phyloP scores from a whole-genome alignment of 2,329 filamentous ascomycete species.

The Fusarium caatingaense region DNA sequence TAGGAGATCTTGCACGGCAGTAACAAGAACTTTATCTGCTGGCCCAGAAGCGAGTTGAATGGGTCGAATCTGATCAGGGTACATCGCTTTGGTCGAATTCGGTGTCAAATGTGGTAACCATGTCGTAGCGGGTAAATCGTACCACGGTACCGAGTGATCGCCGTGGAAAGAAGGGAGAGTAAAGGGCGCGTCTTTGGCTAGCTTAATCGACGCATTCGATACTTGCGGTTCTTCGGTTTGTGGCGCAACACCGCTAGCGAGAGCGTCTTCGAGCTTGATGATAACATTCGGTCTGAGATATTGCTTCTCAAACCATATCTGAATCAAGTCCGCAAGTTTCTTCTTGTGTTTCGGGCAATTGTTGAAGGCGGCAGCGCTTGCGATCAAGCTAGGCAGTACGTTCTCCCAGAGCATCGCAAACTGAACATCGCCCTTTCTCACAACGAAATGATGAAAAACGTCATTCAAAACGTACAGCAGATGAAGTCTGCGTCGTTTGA shows the following conservation, averaged over 20 bases:
- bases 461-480: slow-evolving; percentile 84
- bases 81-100: slow-evolving; percentile 80
- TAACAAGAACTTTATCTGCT: slow-evolving; percentile 72
- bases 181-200: slow-evolving; percentile 71
- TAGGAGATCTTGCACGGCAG: slow-evolving; percentile 77
- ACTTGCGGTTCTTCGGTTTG: slow-evolving; percentile 35
- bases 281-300: slow-evolving; percentile 70
- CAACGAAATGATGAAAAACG: slow-evolving; percentile 75
- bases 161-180: slow-evolving; percentile 82
- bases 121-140: slow-evolving; percentile 84
- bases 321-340: slow-evolving; percentile 73
- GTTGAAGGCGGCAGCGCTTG: slow-evolving; percentile 66
- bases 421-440: slow-evolving; percentile 61
- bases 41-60: slow-evolving; percentile 76
- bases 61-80: slow-evolving; percentile 75
- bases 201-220: slow-evolving; percentile 48
- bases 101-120: slow-evolving; percentile 83
- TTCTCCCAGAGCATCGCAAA: slow-evolving; percentile 69
- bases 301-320: slow-evolving; percentile 75
- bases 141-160: slow-evolving; percentile 77
- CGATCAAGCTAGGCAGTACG: slow-evolving; percentile 71
- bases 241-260: slow-evolving; percentile 56
- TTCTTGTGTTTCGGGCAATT: slow-evolving; percentile 73
- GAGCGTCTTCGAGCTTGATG: slow-evolving; percentile 68
- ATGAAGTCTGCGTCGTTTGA: slow-evolving; percentile 77